These are phyloP conservation scores for Haplosporangium sp. DNA, from an alignment of 371 early-diverging fungal genomes.

Conservation along the genomic window DNA sequence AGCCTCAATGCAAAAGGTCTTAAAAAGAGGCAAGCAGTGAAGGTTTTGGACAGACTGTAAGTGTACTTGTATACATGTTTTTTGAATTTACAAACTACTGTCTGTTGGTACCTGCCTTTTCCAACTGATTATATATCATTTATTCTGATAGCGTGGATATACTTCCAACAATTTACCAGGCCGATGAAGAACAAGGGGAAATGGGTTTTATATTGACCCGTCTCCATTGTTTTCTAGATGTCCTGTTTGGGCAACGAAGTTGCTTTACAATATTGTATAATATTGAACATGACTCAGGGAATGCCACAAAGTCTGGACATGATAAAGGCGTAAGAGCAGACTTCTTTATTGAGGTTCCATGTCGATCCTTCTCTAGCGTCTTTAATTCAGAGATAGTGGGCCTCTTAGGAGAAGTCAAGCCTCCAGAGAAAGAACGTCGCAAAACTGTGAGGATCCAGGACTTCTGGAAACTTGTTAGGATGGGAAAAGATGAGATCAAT, in stretches of 20 bases:
- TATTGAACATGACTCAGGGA: slow-evolving; percentile 6
- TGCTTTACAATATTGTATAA: slow-evolving; percentile 5
- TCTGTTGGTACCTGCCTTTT: neutral
- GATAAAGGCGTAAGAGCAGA: neutral
- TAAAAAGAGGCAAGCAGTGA: neutral
- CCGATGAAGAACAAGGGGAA: neutral
- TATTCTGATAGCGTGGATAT: neutral
- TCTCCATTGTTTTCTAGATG: slow-evolving; percentile 8
- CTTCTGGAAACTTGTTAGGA: slow-evolving; percentile 6
- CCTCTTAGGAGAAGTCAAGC: slow-evolving; percentile 3
- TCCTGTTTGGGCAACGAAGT: slow-evolving; percentile 6
- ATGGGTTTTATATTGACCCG: slow-evolving; percentile 4
- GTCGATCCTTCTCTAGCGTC: neutral
- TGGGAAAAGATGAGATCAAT: slow-evolving; percentile 3
- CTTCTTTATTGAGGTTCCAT: slow-evolving; percentile 4
- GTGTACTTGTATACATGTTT: neutral
- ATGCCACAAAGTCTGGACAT: neutral
- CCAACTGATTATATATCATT: neutral
- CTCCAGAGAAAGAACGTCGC: slow-evolving; percentile 5
- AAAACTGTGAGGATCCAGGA: neutral
- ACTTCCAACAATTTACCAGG: neutral
- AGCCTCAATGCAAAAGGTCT: neutral
- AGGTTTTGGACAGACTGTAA: slow-evolving; percentile 2
- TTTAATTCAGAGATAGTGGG: slow-evolving; percentile 12
- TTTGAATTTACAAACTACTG: neutral